Conservation (phyloP, 106 monocot species). For the Apostasia ramifera region DNA sequence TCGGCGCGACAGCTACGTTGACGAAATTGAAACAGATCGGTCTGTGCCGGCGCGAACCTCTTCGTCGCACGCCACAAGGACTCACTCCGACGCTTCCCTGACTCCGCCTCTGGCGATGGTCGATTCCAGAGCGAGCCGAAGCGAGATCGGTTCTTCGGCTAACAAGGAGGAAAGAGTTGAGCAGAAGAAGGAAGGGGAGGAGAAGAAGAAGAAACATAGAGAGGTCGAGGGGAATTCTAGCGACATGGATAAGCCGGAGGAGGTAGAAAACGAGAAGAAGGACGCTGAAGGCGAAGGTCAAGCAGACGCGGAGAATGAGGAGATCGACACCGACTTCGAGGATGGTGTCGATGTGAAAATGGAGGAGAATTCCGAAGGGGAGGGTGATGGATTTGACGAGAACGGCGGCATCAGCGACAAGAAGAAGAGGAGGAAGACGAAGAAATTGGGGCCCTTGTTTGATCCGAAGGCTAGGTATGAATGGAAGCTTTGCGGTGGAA, state of each 20-base stretch:
- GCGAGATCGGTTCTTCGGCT: conserved; percentile 5
- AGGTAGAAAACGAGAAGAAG: conserved; percentile 15
- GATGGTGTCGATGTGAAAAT: conserved; percentile 39
- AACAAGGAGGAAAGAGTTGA: not conserved
- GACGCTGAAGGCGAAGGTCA: conserved; percentile 12
- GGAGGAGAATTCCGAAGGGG: conserved; percentile 6
- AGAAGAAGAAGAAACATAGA: conserved; percentile 8
- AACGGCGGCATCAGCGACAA: conserved; percentile 1
- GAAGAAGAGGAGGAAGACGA: conserved; percentile 16
- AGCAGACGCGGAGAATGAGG: not conserved
- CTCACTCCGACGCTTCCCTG: not conserved
- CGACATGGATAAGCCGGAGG: not conserved
- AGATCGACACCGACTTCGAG: conserved; percentile 28
- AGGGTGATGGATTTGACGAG: conserved; percentile 12
- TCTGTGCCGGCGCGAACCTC: not conserved
- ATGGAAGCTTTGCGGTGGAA: conserved; percentile 67
- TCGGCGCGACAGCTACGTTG: conserved; percentile 45
- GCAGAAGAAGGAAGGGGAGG: not conserved
- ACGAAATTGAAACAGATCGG: conserved; percentile 33
- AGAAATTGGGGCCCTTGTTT: conserved; percentile 60
- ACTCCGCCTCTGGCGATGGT: conserved; percentile 10
- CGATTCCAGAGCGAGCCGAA: conserved; percentile 9
- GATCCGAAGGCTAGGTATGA: conserved; percentile 42
- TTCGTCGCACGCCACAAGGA: not conserved
- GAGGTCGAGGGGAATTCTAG: conserved; percentile 1